Conservation (phyloP, 2,329 filamentous ascomycete species). For the Blastomyces gilchristii region DNA sequence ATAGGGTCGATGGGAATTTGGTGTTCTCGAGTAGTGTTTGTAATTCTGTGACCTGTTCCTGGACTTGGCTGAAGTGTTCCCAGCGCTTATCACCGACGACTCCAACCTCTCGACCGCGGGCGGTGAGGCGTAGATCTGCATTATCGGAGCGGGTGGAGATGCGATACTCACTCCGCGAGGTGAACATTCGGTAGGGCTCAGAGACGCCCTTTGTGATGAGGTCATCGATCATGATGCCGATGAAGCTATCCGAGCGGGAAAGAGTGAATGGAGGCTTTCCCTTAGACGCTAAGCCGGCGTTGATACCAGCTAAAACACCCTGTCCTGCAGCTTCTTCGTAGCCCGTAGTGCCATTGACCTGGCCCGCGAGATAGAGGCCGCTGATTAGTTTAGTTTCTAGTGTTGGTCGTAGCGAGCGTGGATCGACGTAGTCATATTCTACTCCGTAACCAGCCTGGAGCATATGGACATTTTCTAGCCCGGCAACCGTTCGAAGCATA, state of each 20-base stretch:
- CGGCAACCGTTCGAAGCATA: conserved; percentile 75
- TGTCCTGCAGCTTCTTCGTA: conserved; percentile 97
- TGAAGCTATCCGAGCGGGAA: conserved; percentile 80
- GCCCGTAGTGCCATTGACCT: conserved; percentile 96
- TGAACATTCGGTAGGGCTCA: conserved; percentile 98
- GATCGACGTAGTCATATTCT: conserved; percentile 97
- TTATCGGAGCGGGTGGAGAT: conserved; percentile 90
- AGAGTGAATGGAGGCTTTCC: conserved; percentile 57
- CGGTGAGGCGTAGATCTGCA: conserved; percentile 76
- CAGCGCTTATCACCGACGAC: conserved; percentile 72
- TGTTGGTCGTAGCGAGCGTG: conserved; percentile 73
- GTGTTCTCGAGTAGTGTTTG: conserved; percentile 50
- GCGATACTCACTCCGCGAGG: conserved; percentile 85
- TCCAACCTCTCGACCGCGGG: conserved; percentile 63
- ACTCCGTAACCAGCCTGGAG: conserved; percentile 93
- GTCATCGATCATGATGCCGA: conserved; percentile 98
- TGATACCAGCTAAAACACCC: conserved; percentile 84
- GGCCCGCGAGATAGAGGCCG: conserved; percentile 84
- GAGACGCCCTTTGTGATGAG: conserved; percentile 92
- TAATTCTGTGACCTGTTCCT: conserved; percentile 57
- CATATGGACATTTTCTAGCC: conserved; percentile 82
- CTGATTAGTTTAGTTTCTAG: conserved; percentile 87
- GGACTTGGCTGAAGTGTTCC: conserved; percentile 56
- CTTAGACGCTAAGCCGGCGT: conserved; percentile 72
- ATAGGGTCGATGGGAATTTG: conserved; percentile 51